A percentile compares a stretch with the other conserved stretches of the same genome.
These are phyloP conservation scores for Calonectria ilicicola DNA, from an alignment of 2,329 filamentous ascomycete genomes.

Conservation along the genomic window DNA sequence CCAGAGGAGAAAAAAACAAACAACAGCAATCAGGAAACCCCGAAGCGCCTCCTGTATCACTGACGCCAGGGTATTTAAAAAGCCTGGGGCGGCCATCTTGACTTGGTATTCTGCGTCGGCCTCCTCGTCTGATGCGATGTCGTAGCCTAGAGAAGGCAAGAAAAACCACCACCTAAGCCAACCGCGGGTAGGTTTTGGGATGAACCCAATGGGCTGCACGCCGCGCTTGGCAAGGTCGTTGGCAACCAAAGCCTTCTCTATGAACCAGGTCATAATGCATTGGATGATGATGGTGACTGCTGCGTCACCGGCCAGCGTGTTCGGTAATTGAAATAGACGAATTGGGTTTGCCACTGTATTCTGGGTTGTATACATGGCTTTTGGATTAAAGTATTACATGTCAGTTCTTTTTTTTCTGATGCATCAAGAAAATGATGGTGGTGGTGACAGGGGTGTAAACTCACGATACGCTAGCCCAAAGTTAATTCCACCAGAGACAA, in stretches of 20 bases:
- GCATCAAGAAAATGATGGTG: not conserved
- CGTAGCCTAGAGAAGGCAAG: constrained; percentile 3
- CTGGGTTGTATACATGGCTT: constrained; percentile 61
- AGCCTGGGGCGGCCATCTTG: not conserved
- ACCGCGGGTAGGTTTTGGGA: constrained; percentile 48
- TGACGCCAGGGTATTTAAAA: not conserved
- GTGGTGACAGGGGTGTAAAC: constrained; percentile 3
- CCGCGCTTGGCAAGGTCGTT: constrained; percentile 59
- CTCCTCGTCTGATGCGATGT: not conserved
- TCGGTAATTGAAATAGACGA: constrained; percentile 62
- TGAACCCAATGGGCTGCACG: constrained; percentile 61
- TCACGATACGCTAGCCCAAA: constrained; percentile 64
- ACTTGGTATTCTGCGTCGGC: not conserved
- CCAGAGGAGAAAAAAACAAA: constrained; percentile 58
- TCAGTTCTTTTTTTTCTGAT: not conserved
- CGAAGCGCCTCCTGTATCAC: constrained; percentile 46
- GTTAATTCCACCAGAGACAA: constrained; percentile 64
- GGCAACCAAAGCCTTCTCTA: constrained; percentile 60
- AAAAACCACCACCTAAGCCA: constrained; percentile 55
- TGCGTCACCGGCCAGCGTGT: constrained; percentile 62
- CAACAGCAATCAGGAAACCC: constrained; percentile 44
- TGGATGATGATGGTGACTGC: constrained; percentile 64
- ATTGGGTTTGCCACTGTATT: constrained; percentile 53
- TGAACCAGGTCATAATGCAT: constrained; percentile 63
- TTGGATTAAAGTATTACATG: not conserved